These are phyloP conservation scores for Cyclotella distinguenda DNA, from an alignment of 108 stramenopile species.

Conservation along the genomic window DNA sequence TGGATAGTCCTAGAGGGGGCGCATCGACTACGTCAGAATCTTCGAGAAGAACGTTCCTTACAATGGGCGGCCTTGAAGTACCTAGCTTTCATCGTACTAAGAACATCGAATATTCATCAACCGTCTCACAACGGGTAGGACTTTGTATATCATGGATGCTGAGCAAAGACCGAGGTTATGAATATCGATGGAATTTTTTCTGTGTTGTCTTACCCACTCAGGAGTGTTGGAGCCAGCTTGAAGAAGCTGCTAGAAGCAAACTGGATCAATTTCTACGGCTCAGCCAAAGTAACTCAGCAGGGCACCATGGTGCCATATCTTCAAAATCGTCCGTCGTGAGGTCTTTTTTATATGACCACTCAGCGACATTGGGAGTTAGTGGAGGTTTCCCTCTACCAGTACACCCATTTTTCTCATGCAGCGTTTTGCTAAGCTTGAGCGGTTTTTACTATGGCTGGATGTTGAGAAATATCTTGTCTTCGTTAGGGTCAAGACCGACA, in stretches of 20 bases:
- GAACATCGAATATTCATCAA: conserved; percentile 47
- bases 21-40: conserved; percentile 10
- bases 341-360: conserved; percentile 48
- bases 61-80: conserved; percentile 37
- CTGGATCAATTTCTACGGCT: not conserved
- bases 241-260: conserved; percentile 18
- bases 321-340: conserved; percentile 6
- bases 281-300: conserved; percentile 15
- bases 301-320: not conserved
- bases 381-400: conserved; percentile 54
- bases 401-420: conserved; percentile 61
- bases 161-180: conserved; percentile 55
- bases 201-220: conserved; percentile 67
- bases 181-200: conserved; percentile 59
- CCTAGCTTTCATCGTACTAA: conserved; percentile 40
- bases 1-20: conserved; percentile 35
- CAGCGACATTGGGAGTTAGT: conserved; percentile 53
- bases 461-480: conserved; percentile 23
- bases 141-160: conserved; percentile 59
- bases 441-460: conserved; percentile 64
- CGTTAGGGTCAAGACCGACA: not conserved
- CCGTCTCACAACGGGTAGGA: conserved; percentile 65
- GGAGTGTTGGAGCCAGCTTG: conserved; percentile 36
- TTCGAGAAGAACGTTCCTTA: conserved; percentile 16
- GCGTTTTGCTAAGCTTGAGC: conserved; percentile 52